Base-by-base conservation (phyloP, 345 rosid species). In the Gossypium longicalyx region DNA sequence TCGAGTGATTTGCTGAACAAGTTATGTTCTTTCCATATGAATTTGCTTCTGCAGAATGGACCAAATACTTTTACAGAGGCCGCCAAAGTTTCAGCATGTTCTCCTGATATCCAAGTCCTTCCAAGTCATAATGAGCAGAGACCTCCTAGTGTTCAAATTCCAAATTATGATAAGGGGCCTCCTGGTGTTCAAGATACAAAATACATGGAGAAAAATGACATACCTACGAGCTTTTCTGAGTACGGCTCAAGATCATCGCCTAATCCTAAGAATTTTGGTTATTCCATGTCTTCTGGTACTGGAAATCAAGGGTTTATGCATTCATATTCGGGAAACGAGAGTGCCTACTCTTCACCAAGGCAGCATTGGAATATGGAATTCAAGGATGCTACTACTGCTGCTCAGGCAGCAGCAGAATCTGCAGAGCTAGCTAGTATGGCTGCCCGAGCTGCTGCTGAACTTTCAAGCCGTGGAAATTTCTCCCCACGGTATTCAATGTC, bases 341-440 rank as follows among this genome's bases (percentile, higher is more conserved):
- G 70, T 65, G 51, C 75, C 65, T 76, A 78, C 64, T 75, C 77
- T 52, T 47, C 74, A 12, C 82, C 82, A 9, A 67, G 79, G 70
- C 87, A 79, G 23, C 79, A 80, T 66, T 91, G 93, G 90, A 87
- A 86, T 74, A 89, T 87, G 82, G 89, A 89, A 78, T 95, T 93
- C 77, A 84, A 71, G 82, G 98, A 93, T 86, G 97, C 99, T 60
- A 88, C 97, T 9, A 63, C 87, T 82, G 99, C 99, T 78, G 98
- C 98, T 48, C 96, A 82, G 77, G 94, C 89, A 49, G 99, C 99
- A 69, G 99, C 98, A 77, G 97, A 95, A 82, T 89, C 99, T 80
- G 99, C 98, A 41, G 99, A 95, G 84, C 87, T 85, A 82, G 99
- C 99, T 2, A 91, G 97, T 81, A 85, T 91, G 84, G 99, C 99